Percentiles rank a stretch among this genome's conserved stretches.
Evolutionary conservation across 2,329 filamentous ascomycete genomes (phyloP).

Genomic region (Tolypocladium guangdongense): DNA sequence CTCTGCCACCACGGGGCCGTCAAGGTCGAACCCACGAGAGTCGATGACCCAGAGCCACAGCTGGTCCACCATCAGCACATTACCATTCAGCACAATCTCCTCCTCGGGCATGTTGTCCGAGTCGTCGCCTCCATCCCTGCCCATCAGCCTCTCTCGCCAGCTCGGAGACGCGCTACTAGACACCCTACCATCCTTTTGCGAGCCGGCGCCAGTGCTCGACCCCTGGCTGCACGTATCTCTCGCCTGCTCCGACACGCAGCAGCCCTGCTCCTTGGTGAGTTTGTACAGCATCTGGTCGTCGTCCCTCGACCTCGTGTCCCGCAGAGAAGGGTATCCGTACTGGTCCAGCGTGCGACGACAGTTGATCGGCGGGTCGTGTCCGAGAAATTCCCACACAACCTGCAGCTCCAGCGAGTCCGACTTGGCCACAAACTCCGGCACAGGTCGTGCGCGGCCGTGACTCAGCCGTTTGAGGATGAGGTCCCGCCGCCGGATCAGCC

Average conservation of each 20-base stretch:
- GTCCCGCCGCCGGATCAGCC: slow-evolving; percentile 43
- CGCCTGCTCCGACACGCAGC: slow-evolving; percentile 9
- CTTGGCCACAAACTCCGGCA: slow-evolving; percentile 41
- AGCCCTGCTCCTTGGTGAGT: slow-evolving; percentile 39
- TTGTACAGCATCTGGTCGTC: slow-evolving; percentile 61
- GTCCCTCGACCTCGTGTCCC: slow-evolving; percentile 49
- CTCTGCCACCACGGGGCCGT: not conserved
- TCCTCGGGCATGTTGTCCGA: slow-evolving; percentile 16
- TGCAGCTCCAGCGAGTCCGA: slow-evolving; percentile 45
- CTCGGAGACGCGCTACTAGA: slow-evolving; percentile 10
- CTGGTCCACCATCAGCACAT: slow-evolving; percentile 57
- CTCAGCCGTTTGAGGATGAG: slow-evolving; percentile 39
- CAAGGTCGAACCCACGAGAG: slow-evolving; percentile 29
- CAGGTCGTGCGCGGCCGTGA: slow-evolving; percentile 44
- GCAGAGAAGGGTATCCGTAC: slow-evolving; percentile 50
- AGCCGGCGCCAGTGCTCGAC: slow-evolving; percentile 16
- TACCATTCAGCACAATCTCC: slow-evolving; percentile 36
- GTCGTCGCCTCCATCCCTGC: slow-evolving; percentile 7
- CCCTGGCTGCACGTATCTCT: slow-evolving; percentile 15
- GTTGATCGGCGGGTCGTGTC: slow-evolving; percentile 50
- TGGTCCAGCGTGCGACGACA: slow-evolving; percentile 52
- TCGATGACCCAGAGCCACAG: slow-evolving; percentile 52
- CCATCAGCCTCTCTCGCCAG: slow-evolving; percentile 14
- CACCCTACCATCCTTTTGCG: slow-evolving; percentile 14
- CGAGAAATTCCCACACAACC: slow-evolving; percentile 52